Base-by-base conservation (phyloP, 2,329 filamentous ascomycete genomes). In the Cladophialophora bantiana region DNA sequence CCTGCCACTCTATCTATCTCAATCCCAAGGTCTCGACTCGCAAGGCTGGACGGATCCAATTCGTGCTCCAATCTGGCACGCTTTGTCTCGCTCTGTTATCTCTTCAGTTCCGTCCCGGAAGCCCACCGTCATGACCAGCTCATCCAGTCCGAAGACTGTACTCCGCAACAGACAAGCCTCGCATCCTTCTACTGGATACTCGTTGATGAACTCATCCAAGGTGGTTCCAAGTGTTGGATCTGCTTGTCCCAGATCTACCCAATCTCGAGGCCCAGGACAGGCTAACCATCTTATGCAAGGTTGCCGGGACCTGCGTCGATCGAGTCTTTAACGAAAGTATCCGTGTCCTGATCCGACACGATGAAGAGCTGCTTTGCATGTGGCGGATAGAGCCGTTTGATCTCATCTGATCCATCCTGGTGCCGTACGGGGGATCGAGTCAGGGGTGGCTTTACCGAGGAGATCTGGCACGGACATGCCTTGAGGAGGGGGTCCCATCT, bases 361-460 rank as follows among this genome's bases (percentile, higher is more conserved):
- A 36, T 32, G 15, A 36, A 36, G 18, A 26, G 40, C 15, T 61
- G 26, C 45, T 35, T 18, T 32, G 58, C 42, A 20, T 52, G 42
- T 34, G 45, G 40, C 40, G 45, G 58, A 26, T n/a, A 35, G 31
- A 50, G 26, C 45, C 42, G 58, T 48, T 36, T 42, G 18, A 61
- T 61, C 20, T 53, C 31, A 36, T 52, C 26, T 35, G 26, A 35
- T 35, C 58, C 42, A 31, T 52, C 9, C 58, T 20, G 35, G 34
- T 32, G 58, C 58, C 45, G 45, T 58, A 31, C 10, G 35, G 20
- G 34, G 7, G 3, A 18, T 40, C 20, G 55, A 58, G 55, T 40
- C 55, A 57, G 55, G 12, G 32, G 36, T 58, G 35, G 20, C 35
- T 15, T 35, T 38, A 20, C 20, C 34, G 32, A 40, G 20, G 55